Evolutionary conservation across 2,329 filamentous ascomycete genomes (phyloP).

Genomic region (Orbilia oligospora): DNA sequence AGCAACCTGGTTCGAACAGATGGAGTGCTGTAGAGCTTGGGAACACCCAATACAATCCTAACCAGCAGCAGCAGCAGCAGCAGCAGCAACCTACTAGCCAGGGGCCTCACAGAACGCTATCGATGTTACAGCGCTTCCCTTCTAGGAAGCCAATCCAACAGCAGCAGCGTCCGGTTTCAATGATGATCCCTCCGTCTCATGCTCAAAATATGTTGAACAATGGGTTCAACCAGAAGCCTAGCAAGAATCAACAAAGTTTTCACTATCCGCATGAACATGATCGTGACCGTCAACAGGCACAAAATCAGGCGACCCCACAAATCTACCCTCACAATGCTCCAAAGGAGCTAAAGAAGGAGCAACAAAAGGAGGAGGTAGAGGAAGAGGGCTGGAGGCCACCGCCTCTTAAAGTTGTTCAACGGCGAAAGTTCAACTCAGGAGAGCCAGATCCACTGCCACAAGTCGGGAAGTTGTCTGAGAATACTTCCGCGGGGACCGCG

Average conservation of each 20-base stretch:
- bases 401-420: conserved; percentile 28
- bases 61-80: neutral
- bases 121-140: conserved; percentile 42
- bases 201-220: conserved; percentile 8
- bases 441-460: conserved; percentile 19
- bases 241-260: neutral
- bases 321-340: conserved; percentile 12
- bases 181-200: conserved; percentile 40
- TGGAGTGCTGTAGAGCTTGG: conserved; percentile 46
- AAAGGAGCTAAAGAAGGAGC: neutral
- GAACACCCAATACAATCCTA: conserved; percentile 18
- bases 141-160: conserved; percentile 45
- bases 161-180: conserved; percentile 43
- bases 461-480: neutral
- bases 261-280: conserved; percentile 21
- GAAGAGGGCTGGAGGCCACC: conserved; percentile 47
- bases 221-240: conserved; percentile 1
- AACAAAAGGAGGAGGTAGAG: conserved; percentile 2
- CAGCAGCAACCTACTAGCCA: conserved; percentile 5
- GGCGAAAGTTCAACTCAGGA: conserved; percentile 52
- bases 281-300: neutral
- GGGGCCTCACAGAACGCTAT: conserved; percentile 31
- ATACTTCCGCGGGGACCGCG: neutral
- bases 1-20: conserved; percentile 10
- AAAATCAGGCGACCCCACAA: neutral